These are phyloP conservation scores for Monosporozyma aerobia DNA, from an alignment of 805 yeast genomes.

Conservation along the genomic window DNA sequence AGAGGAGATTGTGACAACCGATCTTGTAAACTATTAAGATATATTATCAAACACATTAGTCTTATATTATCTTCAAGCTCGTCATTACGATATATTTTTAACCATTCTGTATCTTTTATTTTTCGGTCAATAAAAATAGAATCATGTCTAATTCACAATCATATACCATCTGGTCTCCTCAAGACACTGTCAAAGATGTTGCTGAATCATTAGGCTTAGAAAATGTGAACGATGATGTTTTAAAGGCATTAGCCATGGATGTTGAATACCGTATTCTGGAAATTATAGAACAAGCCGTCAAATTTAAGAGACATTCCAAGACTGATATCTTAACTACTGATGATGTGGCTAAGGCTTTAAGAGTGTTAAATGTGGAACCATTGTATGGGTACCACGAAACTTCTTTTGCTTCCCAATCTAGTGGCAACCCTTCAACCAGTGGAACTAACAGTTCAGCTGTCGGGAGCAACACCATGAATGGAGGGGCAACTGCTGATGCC, in stretches of 20 bases:
- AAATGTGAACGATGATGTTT: slow-evolving; percentile 79
- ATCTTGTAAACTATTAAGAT: too few relatives aligned
- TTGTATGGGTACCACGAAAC: slow-evolving; percentile 68
- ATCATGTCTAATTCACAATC: slow-evolving; percentile 36
- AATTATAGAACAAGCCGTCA: slow-evolving; percentile 88
- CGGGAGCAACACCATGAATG: neutral
- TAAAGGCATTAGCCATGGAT: slow-evolving; percentile 95
- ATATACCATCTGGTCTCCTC: slow-evolving; percentile 94
- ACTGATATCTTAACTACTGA: slow-evolving; percentile 69
- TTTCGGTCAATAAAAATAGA: neutral
- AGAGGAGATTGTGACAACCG: neutral
- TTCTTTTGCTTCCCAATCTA: neutral
- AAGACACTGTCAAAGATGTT: slow-evolving; percentile 92
- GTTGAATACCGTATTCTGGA: slow-evolving; percentile 97
- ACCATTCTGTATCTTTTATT: too few relatives aligned
- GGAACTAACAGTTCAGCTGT: neutral
- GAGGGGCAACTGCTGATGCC: slow-evolving; percentile 23
- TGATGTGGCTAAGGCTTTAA: slow-evolving; percentile 74
- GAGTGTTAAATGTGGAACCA: slow-evolving; percentile 86
- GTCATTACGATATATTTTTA: too few relatives aligned
- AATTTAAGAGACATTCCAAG: slow-evolving; percentile 91
- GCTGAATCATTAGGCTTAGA: slow-evolving; percentile 83
- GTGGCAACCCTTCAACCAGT: neutral
- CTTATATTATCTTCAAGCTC: too few relatives aligned
- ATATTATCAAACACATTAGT: too few relatives aligned